Conservation (phyloP, 2,329 filamentous ascomycete genomes). For the Cladosporium sp. region DNA sequence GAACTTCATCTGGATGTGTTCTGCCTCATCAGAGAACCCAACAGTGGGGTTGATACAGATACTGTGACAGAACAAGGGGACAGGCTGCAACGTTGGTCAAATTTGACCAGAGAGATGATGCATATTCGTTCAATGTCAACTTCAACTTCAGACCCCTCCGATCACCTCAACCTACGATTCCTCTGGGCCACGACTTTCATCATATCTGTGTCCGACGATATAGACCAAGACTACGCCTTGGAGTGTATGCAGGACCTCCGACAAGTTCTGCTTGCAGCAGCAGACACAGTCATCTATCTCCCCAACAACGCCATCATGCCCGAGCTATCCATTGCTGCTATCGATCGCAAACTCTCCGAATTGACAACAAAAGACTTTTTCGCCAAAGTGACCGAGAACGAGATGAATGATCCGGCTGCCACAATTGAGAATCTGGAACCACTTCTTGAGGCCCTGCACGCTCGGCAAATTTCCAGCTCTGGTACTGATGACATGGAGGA, state of each 20-base stretch:
- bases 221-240: constrained; percentile 60
- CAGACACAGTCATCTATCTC: constrained; percentile 59
- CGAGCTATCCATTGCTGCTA: constrained; percentile 76
- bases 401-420: constrained; percentile 74
- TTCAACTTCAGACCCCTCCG: constrained; percentile 31
- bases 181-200: constrained; percentile 67
- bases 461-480: neutral
- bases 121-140: constrained; percentile 29
- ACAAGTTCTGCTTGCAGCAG: constrained; percentile 50
- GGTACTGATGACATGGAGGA: constrained; percentile 7
- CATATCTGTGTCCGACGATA: constrained; percentile 57
- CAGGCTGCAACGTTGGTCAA: constrained; percentile 61
- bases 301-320: constrained; percentile 87
- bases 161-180: constrained; percentile 57
- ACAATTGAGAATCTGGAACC: constrained; percentile 93
- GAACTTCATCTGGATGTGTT: constrained; percentile 69
- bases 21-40: constrained; percentile 61
- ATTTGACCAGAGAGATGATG: constrained; percentile 57
- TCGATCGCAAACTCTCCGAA: constrained; percentile 87
- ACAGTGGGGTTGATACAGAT: constrained; percentile 54
- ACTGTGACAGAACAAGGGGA: constrained; percentile 58
- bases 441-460: constrained; percentile 70
- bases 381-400: constrained; percentile 80
- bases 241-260: constrained; percentile 65
- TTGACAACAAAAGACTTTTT: constrained; percentile 98